phyloP scores from a whole-genome alignment of 2,329 filamentous ascomycete species.

The Fragosphaeria purpurea region DNA sequence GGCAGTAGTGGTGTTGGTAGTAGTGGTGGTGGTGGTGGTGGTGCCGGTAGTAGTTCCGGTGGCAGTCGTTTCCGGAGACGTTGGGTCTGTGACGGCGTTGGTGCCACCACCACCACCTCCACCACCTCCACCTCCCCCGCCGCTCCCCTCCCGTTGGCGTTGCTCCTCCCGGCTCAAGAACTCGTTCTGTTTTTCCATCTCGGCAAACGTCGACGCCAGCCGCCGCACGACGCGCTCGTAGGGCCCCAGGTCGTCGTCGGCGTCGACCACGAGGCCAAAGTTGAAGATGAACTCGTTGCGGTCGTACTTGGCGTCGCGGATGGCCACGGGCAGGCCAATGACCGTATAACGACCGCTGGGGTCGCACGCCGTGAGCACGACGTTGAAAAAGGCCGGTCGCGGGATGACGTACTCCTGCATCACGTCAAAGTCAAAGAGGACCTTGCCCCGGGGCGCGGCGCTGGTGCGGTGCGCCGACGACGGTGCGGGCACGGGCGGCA shows the following conservation, averaged over 20 bases:
- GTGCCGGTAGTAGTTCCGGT: neutral
- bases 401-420: slow-evolving; percentile 92
- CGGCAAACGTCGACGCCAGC: slow-evolving; percentile 73
- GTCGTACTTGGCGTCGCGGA: slow-evolving; percentile 70
- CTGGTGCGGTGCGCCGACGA: neutral
- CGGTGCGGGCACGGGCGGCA: slow-evolving; percentile 30
- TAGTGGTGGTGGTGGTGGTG: neutral
- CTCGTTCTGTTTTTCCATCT: slow-evolving; percentile 82
- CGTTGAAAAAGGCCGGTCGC: slow-evolving; percentile 88
- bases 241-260: slow-evolving; percentile 55
- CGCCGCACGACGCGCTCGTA: slow-evolving; percentile 82
- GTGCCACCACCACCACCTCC: too few species aligned
- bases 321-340: slow-evolving; percentile 80
- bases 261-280: slow-evolving; percentile 58
- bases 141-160: neutral
- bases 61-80: neutral
- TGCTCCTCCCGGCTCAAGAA: slow-evolving; percentile 53
- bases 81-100: too few species aligned
- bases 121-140: too few species aligned
- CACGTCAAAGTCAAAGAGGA: slow-evolving; percentile 72
- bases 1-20: neutral
- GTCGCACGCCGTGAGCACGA: slow-evolving; percentile 71
- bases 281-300: slow-evolving; percentile 99
- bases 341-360: slow-evolving; percentile 62
- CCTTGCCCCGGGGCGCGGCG: slow-evolving; percentile 5